Evolutionary conservation across 371 early-diverging fungal species (phyloP).

Genomic region (Sporodiniella umbellata): DNA sequence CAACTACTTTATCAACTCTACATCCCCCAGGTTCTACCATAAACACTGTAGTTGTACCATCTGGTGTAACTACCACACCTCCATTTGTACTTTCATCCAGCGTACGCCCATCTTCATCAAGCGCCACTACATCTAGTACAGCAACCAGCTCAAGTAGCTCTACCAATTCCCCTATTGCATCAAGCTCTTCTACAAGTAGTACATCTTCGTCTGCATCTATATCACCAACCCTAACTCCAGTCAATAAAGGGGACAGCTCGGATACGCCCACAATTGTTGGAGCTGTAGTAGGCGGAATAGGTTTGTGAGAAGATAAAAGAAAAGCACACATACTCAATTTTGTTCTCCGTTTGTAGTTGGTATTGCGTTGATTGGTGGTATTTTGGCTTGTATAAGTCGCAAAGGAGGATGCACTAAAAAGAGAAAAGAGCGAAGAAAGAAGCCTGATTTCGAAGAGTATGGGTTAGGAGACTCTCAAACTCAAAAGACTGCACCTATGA

Average conservation of each 20-base stretch:
- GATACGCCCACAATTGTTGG: conserved; percentile 16
- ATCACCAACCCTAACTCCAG: not conserved
- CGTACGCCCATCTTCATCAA: not conserved
- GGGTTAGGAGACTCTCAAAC: conserved; percentile 46
- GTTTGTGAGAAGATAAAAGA: conserved; percentile 5
- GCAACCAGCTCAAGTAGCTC: not conserved
- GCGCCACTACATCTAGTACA: not conserved
- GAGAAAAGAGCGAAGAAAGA: conserved; percentile 13
- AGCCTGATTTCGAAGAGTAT: conserved; percentile 41
- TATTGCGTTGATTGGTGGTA: conserved; percentile 42
- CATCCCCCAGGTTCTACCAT: conserved; percentile 1
- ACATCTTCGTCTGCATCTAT: not conserved
- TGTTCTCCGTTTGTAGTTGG: conserved; percentile 22
- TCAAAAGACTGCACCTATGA: conserved; percentile 12
- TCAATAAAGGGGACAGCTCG: not conserved
- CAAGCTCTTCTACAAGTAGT: not conserved
- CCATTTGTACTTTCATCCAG: not conserved
- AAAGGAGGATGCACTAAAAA: conserved; percentile 27
- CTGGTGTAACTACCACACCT: not conserved
- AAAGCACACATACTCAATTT: not conserved
- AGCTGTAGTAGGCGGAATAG: conserved; percentile 20
- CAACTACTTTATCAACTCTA: conserved; percentile 7
- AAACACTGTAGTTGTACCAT: not conserved
- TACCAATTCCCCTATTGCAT: not conserved
- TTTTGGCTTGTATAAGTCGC: conserved; percentile 33